These are phyloP conservation scores for Xylariales sp. DNA, from an alignment of 2,329 filamentous ascomycete genomes.

Conservation along the genomic window DNA sequence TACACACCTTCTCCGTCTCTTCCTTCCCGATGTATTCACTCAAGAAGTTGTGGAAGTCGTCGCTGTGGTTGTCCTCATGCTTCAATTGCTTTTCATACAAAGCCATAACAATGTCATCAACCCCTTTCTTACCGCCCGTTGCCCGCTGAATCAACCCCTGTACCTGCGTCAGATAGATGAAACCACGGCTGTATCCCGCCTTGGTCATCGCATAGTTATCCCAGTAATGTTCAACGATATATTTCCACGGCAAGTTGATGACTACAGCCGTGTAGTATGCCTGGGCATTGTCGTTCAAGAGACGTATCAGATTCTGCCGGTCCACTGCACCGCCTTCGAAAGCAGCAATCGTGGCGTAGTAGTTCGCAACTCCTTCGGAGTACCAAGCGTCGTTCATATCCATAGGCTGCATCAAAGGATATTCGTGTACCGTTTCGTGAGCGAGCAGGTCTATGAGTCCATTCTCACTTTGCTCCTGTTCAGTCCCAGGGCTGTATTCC, in stretches of 20 bases:
- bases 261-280: constrained; percentile 1
- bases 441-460: background rate
- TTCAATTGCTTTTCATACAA: background rate
- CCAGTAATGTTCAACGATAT: constrained; percentile 1
- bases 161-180: constrained; percentile 1
- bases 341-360: constrained; percentile 3
- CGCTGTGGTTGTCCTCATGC: background rate
- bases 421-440: constrained; percentile 4
- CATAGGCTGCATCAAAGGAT: background rate
- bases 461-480: background rate
- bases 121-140: background rate
- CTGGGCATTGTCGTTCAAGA: constrained; percentile 5
- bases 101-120: background rate
- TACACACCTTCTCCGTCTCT: background rate
- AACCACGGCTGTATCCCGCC: background rate
- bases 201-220: background rate
- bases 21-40: background rate
- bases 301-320: background rate
- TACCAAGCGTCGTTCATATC: background rate
- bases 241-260: background rate
- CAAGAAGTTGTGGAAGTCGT: background rate
- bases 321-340: constrained; percentile 1
- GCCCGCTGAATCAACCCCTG: background rate
- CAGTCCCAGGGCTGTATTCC: background rate
- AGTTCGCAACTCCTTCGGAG: constrained; percentile 7